Percentiles rank a stretch among this genome's conserved stretches.
Conservation (phyloP, 2,329 filamentous ascomycete species). For the Colletotrichum melonis region DNA sequence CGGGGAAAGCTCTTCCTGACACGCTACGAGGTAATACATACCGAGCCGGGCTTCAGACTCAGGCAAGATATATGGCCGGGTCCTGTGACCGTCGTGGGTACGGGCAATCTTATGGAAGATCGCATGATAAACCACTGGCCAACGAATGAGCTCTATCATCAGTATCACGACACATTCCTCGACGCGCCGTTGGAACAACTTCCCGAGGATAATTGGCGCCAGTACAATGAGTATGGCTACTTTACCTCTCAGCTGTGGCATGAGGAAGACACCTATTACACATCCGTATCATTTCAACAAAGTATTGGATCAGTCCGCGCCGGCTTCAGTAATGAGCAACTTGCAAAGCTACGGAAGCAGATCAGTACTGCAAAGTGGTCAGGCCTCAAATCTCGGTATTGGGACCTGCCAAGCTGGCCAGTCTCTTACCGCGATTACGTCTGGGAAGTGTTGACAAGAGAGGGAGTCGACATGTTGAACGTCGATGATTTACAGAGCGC, state of each 20-base stretch:
- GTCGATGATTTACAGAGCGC: constrained; percentile 64
- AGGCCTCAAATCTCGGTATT: constrained; percentile 69
- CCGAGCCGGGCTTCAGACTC: constrained; percentile 42
- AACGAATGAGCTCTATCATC: constrained; percentile 57
- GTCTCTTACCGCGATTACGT: constrained; percentile 62
- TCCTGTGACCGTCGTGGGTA: constrained; percentile 75
- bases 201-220: neutral
- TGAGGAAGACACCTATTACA: constrained; percentile 63
- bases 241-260: neutral
- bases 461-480: constrained; percentile 70
- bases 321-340: constrained; percentile 56
- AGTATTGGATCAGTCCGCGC: constrained; percentile 63
- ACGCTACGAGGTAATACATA: constrained; percentile 52
- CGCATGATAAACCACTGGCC: constrained; percentile 53
- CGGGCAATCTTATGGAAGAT: constrained; percentile 65
- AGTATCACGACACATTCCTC: constrained; percentile 71
- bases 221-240: too few species aligned
- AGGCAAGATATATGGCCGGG: constrained; percentile 41
- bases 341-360: constrained; percentile 55
- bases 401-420: constrained; percentile 70
- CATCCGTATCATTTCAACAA: constrained; percentile 67
- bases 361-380: constrained; percentile 59
- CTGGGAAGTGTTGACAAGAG: constrained; percentile 64
- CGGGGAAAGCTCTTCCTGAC: constrained; percentile 67
- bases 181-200: constrained; percentile 69